Base-by-base conservation (phyloP, 2,329 filamentous ascomycete species). In the Calonectria pauciramosa region DNA sequence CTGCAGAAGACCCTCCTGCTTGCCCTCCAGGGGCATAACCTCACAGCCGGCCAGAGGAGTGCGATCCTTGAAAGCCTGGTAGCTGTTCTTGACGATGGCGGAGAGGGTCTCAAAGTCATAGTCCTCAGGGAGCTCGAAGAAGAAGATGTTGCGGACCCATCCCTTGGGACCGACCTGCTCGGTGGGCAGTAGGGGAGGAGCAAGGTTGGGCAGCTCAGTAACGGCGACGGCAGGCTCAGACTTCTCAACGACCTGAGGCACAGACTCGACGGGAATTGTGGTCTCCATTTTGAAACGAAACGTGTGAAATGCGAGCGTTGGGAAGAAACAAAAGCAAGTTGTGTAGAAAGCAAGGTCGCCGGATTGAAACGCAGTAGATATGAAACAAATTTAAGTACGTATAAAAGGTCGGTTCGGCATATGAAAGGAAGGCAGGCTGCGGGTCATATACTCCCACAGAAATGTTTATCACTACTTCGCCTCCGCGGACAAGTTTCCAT, bases 81-180 rank as follows among this genome's bases (percentile, higher is more conserved):
- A 74, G 54, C 64, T 69, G 16, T 70, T 54, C 60, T 64, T 71
- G 28, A 74, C n/a, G 8, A 74, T 54, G 23, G 20, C 10, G 3
- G 64, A n/a, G 36, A 74, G 49, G 30, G 26, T 44, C 8, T 74
- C 72, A 3, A 71, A 51, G 56, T 74, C 65, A 32, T 74, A 74
- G 69, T 71, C 65, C 0, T 74, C 69, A 11, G 72, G 64, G 32
- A 74, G 64, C 64, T 74, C 72, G 36, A 74, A 74, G 72, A 68
- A 71, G 56, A 68, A 74, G 47, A 74, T 72, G 64, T 74, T 74
- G 36, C 72, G 72, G 3, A 74, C 72, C 72, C 72, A 74, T 23
- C 72, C 72, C 72, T 71, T 74, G 49, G 72, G 72, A 18, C 72
- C 72, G 26, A 74, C 38, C 49, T 74, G 72, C 72, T 74, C 72